Conservation (phyloP, 805 yeast species). For the Lipomyces japonicus region DNA sequence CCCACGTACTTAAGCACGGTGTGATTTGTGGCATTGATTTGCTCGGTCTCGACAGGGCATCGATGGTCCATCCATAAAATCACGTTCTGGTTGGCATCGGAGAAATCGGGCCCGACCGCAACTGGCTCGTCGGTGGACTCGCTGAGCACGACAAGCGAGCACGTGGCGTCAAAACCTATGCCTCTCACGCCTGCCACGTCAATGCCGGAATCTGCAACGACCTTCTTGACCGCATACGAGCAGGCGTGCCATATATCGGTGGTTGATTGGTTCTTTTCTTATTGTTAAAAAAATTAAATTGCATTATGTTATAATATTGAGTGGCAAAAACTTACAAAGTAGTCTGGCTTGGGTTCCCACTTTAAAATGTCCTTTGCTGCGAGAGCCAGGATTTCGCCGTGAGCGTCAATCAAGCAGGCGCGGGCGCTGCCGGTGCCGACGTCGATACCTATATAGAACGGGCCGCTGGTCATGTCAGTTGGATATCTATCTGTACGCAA, state of each 20-base stretch:
- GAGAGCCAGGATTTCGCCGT: conserved; percentile 69
- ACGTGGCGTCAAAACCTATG: conserved; percentile 95
- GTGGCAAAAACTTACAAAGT: conserved; percentile 41
- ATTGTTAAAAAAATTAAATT: background rate
- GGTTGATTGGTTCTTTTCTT: conserved; percentile 66
- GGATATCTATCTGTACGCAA: too few relatives aligned
- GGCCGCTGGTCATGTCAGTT: too few relatives aligned
- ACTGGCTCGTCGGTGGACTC: conserved; percentile 64
- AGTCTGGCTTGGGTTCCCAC: conserved; percentile 45
- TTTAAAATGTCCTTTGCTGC: conserved; percentile 76
- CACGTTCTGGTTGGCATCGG: conserved; percentile 69
- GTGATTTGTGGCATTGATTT: conserved; percentile 76
- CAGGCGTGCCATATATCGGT: conserved; percentile 87
- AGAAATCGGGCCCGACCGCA: conserved; percentile 84
- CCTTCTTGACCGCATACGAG: conserved; percentile 73
- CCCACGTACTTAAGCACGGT: conserved; percentile 87
- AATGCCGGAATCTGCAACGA: conserved; percentile 69
- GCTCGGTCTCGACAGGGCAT: conserved; percentile 74
- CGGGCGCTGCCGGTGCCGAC: conserved; percentile 98
- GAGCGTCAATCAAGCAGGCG: conserved; percentile 82
- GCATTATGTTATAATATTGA: background rate
- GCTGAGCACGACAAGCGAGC: conserved; percentile 81
- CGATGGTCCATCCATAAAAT: conserved; percentile 99
- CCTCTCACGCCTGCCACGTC: conserved; percentile 69
- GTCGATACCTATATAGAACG: conserved; percentile 74